Evolutionary conservation across 768 basidiomycete species (phyloP).

Genomic region (Lentinus brumalis): DNA sequence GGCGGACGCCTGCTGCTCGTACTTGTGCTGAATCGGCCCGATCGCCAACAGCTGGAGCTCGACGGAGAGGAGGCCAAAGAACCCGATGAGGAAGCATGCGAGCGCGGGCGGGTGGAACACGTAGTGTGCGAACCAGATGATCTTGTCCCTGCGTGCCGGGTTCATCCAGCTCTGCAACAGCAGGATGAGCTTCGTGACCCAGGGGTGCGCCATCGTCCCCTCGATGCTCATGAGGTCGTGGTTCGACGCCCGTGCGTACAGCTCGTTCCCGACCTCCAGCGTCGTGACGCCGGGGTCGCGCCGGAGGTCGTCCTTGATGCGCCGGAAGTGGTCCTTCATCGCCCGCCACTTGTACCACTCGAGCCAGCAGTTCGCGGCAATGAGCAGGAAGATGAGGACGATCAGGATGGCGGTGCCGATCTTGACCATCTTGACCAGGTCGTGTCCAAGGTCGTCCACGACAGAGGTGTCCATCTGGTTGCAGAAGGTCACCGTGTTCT

Average conservation of each 20-base stretch:
- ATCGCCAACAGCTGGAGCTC: constrained; percentile 85
- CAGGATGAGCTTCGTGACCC: constrained; percentile 68
- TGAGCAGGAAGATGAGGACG: constrained; percentile 67
- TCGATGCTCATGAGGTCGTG: constrained; percentile 81
- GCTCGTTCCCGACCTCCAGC: constrained; percentile 35
- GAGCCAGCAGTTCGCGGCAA: constrained; percentile 71
- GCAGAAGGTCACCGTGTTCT: constrained; percentile 76
- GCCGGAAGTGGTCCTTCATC: constrained; percentile 63
- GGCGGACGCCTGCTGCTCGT: constrained; percentile 58
- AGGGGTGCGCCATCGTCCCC: constrained; percentile 67
- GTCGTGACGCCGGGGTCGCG: constrained; percentile 64
- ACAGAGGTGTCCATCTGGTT: constrained; percentile 75
- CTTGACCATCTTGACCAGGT: constrained; percentile 77
- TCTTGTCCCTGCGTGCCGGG: too few relatives aligned
- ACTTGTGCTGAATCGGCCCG: constrained; percentile 69
- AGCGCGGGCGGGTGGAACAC: too few relatives aligned
- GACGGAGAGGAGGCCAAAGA: constrained; percentile 85
- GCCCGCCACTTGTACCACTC: constrained; percentile 90
- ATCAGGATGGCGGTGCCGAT: constrained; percentile 79
- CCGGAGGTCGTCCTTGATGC: constrained; percentile 76
- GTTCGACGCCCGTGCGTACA: constrained; percentile 63
- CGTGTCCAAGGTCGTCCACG: constrained; percentile 81
- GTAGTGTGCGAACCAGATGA: too few relatives aligned
- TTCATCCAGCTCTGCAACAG: constrained; percentile 50
- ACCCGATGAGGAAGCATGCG: too few relatives aligned